Evolutionary conservation across 257 asterid genomes (phyloP).

Genomic region (Cinchona pubescens): DNA sequence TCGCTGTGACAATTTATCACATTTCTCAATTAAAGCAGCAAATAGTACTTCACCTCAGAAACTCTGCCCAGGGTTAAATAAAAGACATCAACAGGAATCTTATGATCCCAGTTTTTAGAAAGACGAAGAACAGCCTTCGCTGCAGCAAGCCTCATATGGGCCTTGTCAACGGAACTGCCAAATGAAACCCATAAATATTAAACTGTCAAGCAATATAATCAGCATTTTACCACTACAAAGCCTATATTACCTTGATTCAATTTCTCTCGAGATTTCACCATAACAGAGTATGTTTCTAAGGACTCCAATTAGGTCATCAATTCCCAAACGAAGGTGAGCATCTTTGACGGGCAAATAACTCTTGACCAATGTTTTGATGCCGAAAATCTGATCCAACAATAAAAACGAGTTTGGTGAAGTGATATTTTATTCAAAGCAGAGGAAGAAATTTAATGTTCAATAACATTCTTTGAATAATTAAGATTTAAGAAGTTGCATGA

Average conservation of each 20-base stretch:
- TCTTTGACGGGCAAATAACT: constrained; percentile 96
- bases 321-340: constrained; percentile 87
- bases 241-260: constrained; percentile 64
- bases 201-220: constrained; percentile 5
- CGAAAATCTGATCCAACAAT: constrained; percentile 57
- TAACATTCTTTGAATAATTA: constrained; percentile 7
- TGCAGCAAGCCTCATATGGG: constrained; percentile 94
- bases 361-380: constrained; percentile 88
- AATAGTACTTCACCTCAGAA: constrained; percentile 61
- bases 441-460: neutral
- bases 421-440: neutral
- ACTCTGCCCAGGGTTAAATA: constrained; percentile 71
- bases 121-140: constrained; percentile 96
- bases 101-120: constrained; percentile 90
- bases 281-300: constrained; percentile 68
- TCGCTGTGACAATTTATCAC: neutral
- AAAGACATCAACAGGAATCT: constrained; percentile 79
- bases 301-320: constrained; percentile 63
- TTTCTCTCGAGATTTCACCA: constrained; percentile 72
- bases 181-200: constrained; percentile 15
- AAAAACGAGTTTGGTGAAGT: neutral
- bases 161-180: constrained; percentile 78
- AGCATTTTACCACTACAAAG: constrained; percentile 7
- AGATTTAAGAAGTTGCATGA: neutral
- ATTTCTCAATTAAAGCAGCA: neutral